These are phyloP conservation scores for Citrus mangshanensis DNA, from an alignment of 345 rosid genomes.

Conservation along the genomic window DNA sequence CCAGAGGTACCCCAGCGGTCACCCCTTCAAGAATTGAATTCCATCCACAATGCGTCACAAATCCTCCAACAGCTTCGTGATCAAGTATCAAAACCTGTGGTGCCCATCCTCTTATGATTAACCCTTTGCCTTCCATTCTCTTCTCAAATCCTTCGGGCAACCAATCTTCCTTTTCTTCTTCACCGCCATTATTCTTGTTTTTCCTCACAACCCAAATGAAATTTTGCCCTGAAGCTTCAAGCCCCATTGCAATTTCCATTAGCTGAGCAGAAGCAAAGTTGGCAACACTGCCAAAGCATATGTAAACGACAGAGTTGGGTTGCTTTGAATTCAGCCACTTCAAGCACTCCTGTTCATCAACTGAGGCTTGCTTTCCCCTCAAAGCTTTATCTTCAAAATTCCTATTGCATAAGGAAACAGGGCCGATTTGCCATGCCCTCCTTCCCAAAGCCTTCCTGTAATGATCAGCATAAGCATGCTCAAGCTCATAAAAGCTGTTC, in stretches of 20 bases:
- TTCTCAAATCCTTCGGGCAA: slow-evolving; percentile 38
- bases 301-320: slow-evolving; percentile 41
- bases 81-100: slow-evolving; percentile 61
- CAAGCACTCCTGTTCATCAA: slow-evolving; percentile 35
- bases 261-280: slow-evolving; percentile 30
- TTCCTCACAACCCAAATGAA: slow-evolving; percentile 51
- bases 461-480: slow-evolving; percentile 44
- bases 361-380: slow-evolving; percentile 30
- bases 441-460: slow-evolving; percentile 36
- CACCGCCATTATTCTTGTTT: not conserved
- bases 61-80: slow-evolving; percentile 50
- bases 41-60: slow-evolving; percentile 62
- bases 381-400: slow-evolving; percentile 24
- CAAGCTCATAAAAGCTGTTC: slow-evolving; percentile 78
- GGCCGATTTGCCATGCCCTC: slow-evolving; percentile 64
- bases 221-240: slow-evolving; percentile 36
- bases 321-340: slow-evolving; percentile 39
- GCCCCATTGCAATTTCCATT: slow-evolving; percentile 36
- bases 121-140: slow-evolving; percentile 34
- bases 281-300: slow-evolving; percentile 39
- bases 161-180: slow-evolving; percentile 33
- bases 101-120: slow-evolving; percentile 59
- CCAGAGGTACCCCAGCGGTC: slow-evolving; percentile 49
- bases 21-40: slow-evolving; percentile 54
- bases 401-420: slow-evolving; percentile 35